phyloP scores from a whole-genome alignment of 2,329 filamentous ascomycete genomes.

The Aspergillus calidoustus region DNA sequence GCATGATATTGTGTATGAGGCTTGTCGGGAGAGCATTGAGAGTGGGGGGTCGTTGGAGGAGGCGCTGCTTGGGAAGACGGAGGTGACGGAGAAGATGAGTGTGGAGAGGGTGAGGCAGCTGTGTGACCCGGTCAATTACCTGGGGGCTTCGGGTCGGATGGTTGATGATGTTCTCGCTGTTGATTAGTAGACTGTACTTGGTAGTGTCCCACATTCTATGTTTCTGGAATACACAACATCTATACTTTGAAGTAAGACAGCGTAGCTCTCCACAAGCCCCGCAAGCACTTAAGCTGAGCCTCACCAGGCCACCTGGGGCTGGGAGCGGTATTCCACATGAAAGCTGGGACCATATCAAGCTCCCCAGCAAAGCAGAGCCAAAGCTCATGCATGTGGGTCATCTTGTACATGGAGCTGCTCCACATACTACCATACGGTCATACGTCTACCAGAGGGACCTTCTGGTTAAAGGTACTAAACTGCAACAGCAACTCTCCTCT shows the following conservation, averaged over 20 bases:
- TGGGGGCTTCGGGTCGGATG: conserved; percentile 39
- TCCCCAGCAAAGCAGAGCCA: background rate
- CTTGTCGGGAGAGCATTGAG: conserved; percentile 57
- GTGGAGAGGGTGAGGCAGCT: conserved; percentile 55
- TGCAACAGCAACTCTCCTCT: background rate
- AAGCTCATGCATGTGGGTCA: conserved; percentile 4
- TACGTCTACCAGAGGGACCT: background rate
- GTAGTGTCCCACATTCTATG: background rate
- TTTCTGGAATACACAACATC: background rate
- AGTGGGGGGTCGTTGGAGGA: conserved; percentile 49
- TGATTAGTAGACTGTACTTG: conserved; percentile 1
- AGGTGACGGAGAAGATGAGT: conserved; percentile 51
- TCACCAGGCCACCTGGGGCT: background rate
- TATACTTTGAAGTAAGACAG: background rate
- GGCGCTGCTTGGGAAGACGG: conserved; percentile 43
- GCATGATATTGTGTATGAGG: conserved; percentile 62
- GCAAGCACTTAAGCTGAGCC: background rate
- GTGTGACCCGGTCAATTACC: conserved; percentile 60
- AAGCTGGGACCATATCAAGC: background rate
- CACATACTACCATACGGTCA: conserved; percentile 2
- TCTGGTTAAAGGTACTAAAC: background rate
- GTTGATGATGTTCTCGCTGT: conserved; percentile 37
- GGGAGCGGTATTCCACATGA: background rate
- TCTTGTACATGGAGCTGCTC: background rate
- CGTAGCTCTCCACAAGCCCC: background rate